Evolutionary conservation across 1,139 yeast genomes (phyloP).

Genomic region (Yamadazyma diospyri): DNA sequence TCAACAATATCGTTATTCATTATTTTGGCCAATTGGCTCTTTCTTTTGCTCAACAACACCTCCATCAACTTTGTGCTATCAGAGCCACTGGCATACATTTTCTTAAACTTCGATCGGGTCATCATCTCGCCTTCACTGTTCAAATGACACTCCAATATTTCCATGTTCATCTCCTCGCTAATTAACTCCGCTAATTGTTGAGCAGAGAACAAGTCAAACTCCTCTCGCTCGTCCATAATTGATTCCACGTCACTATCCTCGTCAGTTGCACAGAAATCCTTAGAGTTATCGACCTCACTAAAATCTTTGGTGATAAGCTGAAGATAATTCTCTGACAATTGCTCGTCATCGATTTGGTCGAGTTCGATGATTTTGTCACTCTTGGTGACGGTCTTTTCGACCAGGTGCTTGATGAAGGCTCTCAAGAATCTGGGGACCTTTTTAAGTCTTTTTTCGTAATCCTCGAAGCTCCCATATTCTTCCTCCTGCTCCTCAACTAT

Average conservation of each 20-base stretch:
- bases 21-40: conserved; percentile 10
- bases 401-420: conserved; percentile 17
- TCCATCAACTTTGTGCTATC: conserved; percentile 24
- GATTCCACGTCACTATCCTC: conserved; percentile 23
- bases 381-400: conserved; percentile 3
- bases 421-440: conserved; percentile 26
- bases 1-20: not conserved
- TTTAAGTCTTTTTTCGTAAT: conserved; percentile 20
- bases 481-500: conserved; percentile 1
- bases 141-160: conserved; percentile 37
- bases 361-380: conserved; percentile 15
- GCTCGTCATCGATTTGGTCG: conserved; percentile 24
- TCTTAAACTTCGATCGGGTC: conserved; percentile 42
- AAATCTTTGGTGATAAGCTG: conserved; percentile 26
- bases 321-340: conserved; percentile 20
- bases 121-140: conserved; percentile 19
- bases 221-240: conserved; percentile 17
- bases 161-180: conserved; percentile 20
- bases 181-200: conserved; percentile 29
- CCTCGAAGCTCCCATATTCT: conserved; percentile 14
- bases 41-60: conserved; percentile 18
- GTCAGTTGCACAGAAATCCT: conserved; percentile 29
- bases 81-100: conserved; percentile 11
- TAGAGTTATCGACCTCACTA: conserved; percentile 47
- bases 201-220: conserved; percentile 24